Evolutionary conservation across 371 early-diverging fungal genomes (phyloP).

Genomic region (Mucor racemosus): DNA sequence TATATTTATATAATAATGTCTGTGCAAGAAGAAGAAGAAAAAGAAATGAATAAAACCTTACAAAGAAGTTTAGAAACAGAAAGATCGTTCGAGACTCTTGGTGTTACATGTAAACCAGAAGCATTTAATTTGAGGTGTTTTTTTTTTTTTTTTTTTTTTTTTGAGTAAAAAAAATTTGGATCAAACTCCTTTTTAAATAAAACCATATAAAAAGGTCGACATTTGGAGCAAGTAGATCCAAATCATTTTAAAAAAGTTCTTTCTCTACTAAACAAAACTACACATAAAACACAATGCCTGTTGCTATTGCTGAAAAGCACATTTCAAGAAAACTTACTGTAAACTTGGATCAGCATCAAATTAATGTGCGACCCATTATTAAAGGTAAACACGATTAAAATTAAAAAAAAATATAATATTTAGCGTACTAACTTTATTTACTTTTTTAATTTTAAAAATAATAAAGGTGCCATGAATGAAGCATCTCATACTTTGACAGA

Average conservation of each 20-base stretch:
- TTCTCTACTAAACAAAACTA: no score
- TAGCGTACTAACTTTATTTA: neutral
- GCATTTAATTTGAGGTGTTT: conserved; percentile 9
- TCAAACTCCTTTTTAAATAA: conserved; percentile 12
- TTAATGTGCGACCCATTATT: conserved; percentile 33
- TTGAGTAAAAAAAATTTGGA: neutral
- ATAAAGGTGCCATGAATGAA: conserved; percentile 50
- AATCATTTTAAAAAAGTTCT: neutral
- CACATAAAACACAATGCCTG: no score
- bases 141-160: no score
- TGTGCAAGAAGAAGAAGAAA: neutral
- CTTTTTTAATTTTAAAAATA: neutral
- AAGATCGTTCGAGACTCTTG: conserved; percentile 14
- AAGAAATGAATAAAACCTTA: neutral
- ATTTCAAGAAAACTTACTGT: conserved; percentile 29
- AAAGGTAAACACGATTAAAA: conserved; percentile 27
- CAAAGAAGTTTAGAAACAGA: conserved; percentile 5
- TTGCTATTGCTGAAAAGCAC: conserved; percentile 16
- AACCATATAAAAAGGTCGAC: neutral
- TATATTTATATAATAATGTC: neutral
- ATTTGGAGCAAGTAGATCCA: neutral
- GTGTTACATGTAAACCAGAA: neutral
- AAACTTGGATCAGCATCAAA: conserved; percentile 18
- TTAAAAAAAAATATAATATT: no score
- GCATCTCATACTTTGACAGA: conserved; percentile 50